Base-by-base conservation (phyloP, 805 yeast genomes). In the Candida insectorum region DNA sequence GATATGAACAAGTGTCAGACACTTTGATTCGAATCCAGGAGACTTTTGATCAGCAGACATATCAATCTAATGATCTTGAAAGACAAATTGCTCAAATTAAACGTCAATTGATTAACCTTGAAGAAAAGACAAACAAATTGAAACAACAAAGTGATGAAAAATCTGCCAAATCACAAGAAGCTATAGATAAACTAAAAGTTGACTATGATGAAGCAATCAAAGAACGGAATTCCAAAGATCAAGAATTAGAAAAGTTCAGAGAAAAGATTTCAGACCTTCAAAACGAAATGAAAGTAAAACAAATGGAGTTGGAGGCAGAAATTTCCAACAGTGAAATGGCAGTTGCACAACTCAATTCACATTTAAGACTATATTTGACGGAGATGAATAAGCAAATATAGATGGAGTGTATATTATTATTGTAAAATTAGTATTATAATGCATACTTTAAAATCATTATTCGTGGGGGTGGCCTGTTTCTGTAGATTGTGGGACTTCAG, bases 271-370 rank as follows among this genome's bases (percentile, higher is more conserved):
- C 59, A 27, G 65, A 49, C 36, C 56, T 58, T 34, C 78, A 63
- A 56, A 60, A 53, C 37, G 69, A 60, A 47, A 69, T 57, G 33
- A 45, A 45, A 53, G 65, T 45, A 45, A 52, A 28, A 48, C 58
- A 64, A 40, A 54, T 55, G 24, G 71, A 68, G 11, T 73, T 71
- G 40, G 77, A 77, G 31, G 49, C 48, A 16, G 87, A 81, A 44
- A 64, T 72, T 30, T 66, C 71, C 39, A 72, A 65, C 23, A 65
- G 79, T 6, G 75, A 73, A 36, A 51, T 64, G 31, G 83, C 79
- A 45, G 62, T 78, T 34, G 69, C 75, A 15, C 62, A 69, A 38
- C 62, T 82, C 36, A 75, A 75, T 37, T 62, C 75, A 7, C 82
- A 77, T 43, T 63, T 82, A 26, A 63, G 63, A 39, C 54, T 66